Base-by-base conservation (phyloP, 23 red algal genomes). In the Pyropia haitanensis region DNA sequence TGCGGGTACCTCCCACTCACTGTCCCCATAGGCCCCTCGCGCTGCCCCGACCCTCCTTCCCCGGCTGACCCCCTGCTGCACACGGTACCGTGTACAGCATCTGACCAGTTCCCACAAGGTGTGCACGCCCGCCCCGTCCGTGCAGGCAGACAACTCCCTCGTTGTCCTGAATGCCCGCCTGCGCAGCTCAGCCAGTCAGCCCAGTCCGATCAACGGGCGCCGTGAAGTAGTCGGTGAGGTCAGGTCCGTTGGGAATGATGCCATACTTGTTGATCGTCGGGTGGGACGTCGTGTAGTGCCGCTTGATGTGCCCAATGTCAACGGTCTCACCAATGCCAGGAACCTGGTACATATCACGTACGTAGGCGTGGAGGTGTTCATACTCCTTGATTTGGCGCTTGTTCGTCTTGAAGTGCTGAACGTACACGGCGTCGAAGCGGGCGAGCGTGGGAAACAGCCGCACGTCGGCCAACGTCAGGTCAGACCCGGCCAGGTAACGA, bases 391-490 rank as follows among this genome's bases (percentile, higher is more conserved):
- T 74, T 18, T 67, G 58, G 14, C 81, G 73, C 50, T 69, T 54
- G 72, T 95, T 95, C 2, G 70, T 73, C 52, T 95, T 95, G 54
- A 95, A 95, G 70, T 95, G 90, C 32, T 34, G 59, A 14, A 88
- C 77, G 44, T 95, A 95, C 16, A 95, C 90, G 19, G 73, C 29
- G 71, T 95, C 90, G 73, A 95, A 95, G 8, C 90, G 75, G 55
- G 86, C 81, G 26, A 95, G 75, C 12, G 90, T 95, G 14, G 79
- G 61, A 30, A 86, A 95, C 24, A 95, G 66, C 28, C 90, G 73
- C 49, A 95, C 80, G 60, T 95, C 90, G 18, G 90, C 90, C 55
- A 90, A 52, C 12, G 90, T 88, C 23, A 95, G 30, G n/a, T 31
- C 20, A 51, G 64, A 49, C 16, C 81, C 81, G 57, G 69, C 57